Evolutionary conservation across 148 eudicot species (phyloP).

Genomic region (Hydrangea macrophylla): DNA sequence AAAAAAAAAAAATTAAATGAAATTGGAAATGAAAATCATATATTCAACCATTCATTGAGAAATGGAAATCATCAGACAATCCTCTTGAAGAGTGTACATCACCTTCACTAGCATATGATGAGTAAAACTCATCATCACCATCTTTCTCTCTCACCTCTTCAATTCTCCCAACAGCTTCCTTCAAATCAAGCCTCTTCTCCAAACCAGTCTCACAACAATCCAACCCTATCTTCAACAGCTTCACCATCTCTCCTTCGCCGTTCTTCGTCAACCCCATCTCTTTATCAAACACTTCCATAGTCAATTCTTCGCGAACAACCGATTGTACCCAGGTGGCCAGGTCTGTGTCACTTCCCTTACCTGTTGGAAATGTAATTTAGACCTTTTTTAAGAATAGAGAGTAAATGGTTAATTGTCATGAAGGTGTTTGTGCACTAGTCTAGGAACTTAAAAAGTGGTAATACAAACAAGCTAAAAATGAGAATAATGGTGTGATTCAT

Average conservation of each 20-base stretch:
- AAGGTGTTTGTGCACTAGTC: no score
- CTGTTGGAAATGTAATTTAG: no score
- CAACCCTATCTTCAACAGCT: conserved; percentile 59
- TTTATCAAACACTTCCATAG: conserved; percentile 43
- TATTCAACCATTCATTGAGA: conserved; percentile 5
- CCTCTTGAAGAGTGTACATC: conserved; percentile 47
- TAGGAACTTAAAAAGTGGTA: no score
- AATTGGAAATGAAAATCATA: no score
- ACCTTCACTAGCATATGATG: conserved; percentile 31
- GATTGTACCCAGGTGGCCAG: conserved; percentile 36
- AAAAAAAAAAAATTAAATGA: no score
- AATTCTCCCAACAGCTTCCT: conserved; percentile 55
- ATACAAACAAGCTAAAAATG: no score
- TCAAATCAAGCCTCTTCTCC: conserved; percentile 66
- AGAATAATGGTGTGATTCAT: no score
- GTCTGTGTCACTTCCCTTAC: conserved; percentile 33
- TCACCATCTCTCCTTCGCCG: conserved; percentile 59
- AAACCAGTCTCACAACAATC: conserved; percentile 54
- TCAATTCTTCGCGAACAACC: conserved; percentile 20
- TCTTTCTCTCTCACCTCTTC: conserved; percentile 60
- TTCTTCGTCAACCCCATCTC: conserved; percentile 37
- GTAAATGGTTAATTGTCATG: no score
- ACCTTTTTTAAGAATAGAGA: no score
- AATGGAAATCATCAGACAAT: conserved; percentile 38
- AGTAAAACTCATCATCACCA: conserved; percentile 43